phyloP scores from a whole-genome alignment of 1,284 basidiomycete species.

The Moesziomyces antarcticus region DNA sequence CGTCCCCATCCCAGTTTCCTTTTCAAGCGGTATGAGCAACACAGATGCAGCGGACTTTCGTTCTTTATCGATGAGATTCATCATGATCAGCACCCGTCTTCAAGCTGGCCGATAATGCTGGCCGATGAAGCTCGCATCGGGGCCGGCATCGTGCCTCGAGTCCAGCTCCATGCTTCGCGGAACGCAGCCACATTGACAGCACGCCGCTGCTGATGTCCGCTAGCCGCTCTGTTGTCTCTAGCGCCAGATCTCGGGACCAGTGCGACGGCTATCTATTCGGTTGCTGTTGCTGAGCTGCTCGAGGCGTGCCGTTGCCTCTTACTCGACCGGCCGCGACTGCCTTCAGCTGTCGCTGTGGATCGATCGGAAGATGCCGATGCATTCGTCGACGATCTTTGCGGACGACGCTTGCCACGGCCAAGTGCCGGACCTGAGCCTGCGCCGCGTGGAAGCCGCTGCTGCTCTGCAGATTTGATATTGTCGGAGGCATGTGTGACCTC shows the following conservation, averaged over 20 bases:
- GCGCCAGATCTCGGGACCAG: not conserved
- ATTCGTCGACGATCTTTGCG: not conserved
- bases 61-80: too few species aligned
- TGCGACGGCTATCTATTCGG: slow-evolving; percentile 3
- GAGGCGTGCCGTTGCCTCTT: slow-evolving; percentile 11
- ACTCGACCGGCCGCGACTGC: not conserved
- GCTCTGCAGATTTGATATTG: not conserved
- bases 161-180: too few species aligned
- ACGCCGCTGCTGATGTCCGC: too few species aligned
- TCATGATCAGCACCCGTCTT: too few species aligned
- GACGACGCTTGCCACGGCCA: not conserved
- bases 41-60: too few species aligned
- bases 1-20: too few species aligned
- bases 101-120: too few species aligned
- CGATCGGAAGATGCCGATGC: not conserved
- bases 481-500: not conserved
- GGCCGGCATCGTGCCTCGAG: too few species aligned
- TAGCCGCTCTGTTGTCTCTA: too few species aligned
- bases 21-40: too few species aligned
- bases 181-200: too few species aligned
- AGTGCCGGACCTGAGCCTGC: not conserved
- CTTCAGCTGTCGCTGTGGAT: not conserved
- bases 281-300: slow-evolving; percentile 4
- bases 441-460: not conserved
- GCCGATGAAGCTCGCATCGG: too few species aligned